Percentiles rank a stretch among this genome's conserved stretches.
These are phyloP conservation scores for Trichoderma erinaceum DNA, from an alignment of 495 filamentous ascomycete species.

Conservation along the genomic window DNA sequence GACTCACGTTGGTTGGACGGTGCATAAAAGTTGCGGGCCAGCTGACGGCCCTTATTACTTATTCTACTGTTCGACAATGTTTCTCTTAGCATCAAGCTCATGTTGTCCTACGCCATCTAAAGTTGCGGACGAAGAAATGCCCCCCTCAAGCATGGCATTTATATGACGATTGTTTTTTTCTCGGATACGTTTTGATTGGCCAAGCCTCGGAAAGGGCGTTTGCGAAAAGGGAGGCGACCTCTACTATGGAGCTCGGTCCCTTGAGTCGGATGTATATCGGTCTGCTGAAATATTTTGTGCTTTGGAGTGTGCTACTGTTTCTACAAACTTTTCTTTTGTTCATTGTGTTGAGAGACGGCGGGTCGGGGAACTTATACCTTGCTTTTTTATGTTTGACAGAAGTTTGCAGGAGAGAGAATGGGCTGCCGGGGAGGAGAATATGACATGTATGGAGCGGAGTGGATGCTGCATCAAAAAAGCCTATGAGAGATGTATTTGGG, in stretches of 20 bases:
- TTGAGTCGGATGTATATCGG: not conserved
- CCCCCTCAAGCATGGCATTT: not conserved
- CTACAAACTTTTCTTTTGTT: not conserved
- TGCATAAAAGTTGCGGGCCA: not conserved
- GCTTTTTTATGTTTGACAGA: not conserved
- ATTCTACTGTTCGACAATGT: not conserved
- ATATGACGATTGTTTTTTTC: not conserved
- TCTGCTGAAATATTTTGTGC: not conserved
- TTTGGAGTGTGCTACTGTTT: not conserved
- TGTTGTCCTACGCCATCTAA: too few relatives aligned
- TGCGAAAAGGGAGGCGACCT: not conserved
- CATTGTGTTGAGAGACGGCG: not conserved
- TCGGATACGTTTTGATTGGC: not conserved
- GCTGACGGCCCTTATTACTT: not conserved
- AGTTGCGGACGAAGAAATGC: not conserved
- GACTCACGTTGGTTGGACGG: not conserved
- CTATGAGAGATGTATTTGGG: not conserved
- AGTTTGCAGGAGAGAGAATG: not conserved
- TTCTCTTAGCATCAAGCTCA: too few relatives aligned
- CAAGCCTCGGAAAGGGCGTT: constrained; percentile 6
- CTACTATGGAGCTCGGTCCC: not conserved
- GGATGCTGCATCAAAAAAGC: not conserved
- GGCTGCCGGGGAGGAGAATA: not conserved
- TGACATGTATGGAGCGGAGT: not conserved
- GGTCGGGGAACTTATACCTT: not conserved